Evolutionary conservation across 768 basidiomycete genomes (phyloP).

Genomic region (Boletus speciosus): DNA sequence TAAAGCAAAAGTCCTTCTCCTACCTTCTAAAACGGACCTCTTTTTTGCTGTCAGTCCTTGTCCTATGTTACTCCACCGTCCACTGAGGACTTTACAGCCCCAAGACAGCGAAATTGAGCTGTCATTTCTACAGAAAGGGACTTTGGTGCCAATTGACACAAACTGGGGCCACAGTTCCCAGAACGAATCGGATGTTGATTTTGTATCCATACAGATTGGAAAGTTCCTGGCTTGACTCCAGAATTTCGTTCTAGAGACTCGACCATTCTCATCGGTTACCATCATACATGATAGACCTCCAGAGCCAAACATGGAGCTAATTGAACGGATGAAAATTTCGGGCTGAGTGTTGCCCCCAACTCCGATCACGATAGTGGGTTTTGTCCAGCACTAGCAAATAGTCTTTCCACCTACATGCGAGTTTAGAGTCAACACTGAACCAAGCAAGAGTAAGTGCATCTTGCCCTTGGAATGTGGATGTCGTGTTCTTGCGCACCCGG

Average conservation of each 20-base stretch:
- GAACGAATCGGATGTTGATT: constrained; percentile 4
- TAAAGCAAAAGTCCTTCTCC: constrained; percentile 50
- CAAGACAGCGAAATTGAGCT: constrained; percentile 51
- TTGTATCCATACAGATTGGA: constrained; percentile 6
- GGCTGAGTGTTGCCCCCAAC: too few relatives aligned
- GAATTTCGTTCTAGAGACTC: not conserved
- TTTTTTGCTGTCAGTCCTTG: constrained; percentile 45
- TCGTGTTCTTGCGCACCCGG: too few relatives aligned
- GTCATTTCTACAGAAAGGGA: constrained; percentile 37
- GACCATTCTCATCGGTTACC: not conserved
- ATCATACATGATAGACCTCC: not conserved
- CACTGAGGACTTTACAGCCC: constrained; percentile 33
- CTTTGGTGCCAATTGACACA: constrained; percentile 42
- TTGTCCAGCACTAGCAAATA: too few relatives aligned
- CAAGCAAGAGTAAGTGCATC: too few relatives aligned
- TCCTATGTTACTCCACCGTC: not conserved
- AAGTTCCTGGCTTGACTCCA: constrained; percentile 13
- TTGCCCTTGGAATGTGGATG: too few relatives aligned
- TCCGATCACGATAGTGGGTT: too few relatives aligned
- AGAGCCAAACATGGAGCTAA: not conserved
- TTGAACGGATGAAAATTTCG: not conserved
- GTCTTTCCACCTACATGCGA: too few relatives aligned
- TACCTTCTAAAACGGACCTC: constrained; percentile 56
- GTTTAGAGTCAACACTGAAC: too few relatives aligned
- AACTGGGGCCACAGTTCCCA: constrained; percentile 20